A percentile compares a stretch with the other conserved stretches of the same genome.
Conservation (phyloP, 345 rosid species). For the Populus nigra region DNA sequence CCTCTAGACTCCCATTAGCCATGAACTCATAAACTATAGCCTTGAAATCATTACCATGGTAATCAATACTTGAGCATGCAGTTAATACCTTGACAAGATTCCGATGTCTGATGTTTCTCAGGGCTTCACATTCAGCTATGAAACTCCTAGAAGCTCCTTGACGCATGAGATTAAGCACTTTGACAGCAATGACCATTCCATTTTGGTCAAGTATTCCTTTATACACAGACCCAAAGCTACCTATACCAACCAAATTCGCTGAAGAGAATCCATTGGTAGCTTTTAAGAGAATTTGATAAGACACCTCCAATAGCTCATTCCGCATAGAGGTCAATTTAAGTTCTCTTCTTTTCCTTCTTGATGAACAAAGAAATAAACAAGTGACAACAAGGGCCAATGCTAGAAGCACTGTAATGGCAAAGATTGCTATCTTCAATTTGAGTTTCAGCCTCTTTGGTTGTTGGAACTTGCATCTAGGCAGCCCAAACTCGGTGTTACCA, state of each 20-base stretch:
- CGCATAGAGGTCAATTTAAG: too few relatives aligned
- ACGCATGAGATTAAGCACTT: conserved; percentile 23
- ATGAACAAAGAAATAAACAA: too few relatives aligned
- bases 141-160: conserved; percentile 24
- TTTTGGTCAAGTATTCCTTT: conserved; percentile 9
- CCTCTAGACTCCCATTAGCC: conserved; percentile 19
- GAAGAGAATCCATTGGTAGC: conserved; percentile 17
- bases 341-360: too few relatives aligned
- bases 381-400: too few relatives aligned
- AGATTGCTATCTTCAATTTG: too few relatives aligned
- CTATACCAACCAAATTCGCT: conserved; percentile 23
- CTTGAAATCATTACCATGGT: conserved; percentile 21
- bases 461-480: background rate
- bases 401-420: too few relatives aligned
- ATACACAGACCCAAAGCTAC: conserved; percentile 27
- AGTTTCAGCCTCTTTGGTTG: too few relatives aligned
- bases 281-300: conserved; percentile 3
- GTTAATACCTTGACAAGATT: conserved; percentile 17
- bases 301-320: background rate
- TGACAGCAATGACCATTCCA: background rate
- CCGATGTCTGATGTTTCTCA: conserved; percentile 16
- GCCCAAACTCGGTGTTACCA: background rate
- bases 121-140: conserved; percentile 17
- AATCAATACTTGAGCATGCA: conserved; percentile 22
- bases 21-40: conserved; percentile 22